Evolutionary conservation across 352 stramenopile genomes (phyloP).

Genomic region (Pythium myriotylum): DNA sequence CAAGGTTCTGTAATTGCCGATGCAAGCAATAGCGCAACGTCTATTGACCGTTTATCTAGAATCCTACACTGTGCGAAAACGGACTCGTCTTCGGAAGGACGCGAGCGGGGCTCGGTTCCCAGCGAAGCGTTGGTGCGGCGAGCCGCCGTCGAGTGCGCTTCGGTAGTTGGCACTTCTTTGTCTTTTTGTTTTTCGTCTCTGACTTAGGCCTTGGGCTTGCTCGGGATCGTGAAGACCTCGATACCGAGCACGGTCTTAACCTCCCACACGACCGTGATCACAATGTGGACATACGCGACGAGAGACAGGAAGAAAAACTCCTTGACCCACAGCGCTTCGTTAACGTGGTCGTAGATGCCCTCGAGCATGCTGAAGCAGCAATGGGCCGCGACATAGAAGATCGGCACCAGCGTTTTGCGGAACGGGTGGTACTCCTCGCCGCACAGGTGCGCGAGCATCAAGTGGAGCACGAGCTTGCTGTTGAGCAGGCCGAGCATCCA

Average conservation of each 20-base stretch:
- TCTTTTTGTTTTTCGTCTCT: too few relatives aligned
- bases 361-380: constrained; percentile 83
- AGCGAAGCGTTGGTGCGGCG: constrained; percentile 17
- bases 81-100: constrained; percentile 29
- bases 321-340: constrained; percentile 80
- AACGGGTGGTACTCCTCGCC: constrained; percentile 89
- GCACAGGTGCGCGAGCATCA: constrained; percentile 88
- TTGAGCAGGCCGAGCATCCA: constrained; percentile 89
- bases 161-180: background rate
- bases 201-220: constrained; percentile 31
- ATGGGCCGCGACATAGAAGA: constrained; percentile 88
- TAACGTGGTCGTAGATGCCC: constrained; percentile 81
- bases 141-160: constrained; percentile 13
- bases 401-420: constrained; percentile 89
- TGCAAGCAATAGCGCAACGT: background rate
- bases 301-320: constrained; percentile 90
- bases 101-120: constrained; percentile 1
- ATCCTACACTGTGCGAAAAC: constrained; percentile 3
- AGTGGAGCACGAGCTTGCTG: constrained; percentile 89
- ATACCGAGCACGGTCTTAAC: constrained; percentile 86
- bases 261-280: constrained; percentile 86
- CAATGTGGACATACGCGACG: constrained; percentile 84
- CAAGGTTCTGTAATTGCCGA: constrained; percentile 52
- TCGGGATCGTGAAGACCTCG: constrained; percentile 78
- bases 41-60: background rate